Evolutionary conservation across 106 monocot species (phyloP), one percentile per base, ranked within the genome.

Genomic region (Triglochin maritima): DNA sequence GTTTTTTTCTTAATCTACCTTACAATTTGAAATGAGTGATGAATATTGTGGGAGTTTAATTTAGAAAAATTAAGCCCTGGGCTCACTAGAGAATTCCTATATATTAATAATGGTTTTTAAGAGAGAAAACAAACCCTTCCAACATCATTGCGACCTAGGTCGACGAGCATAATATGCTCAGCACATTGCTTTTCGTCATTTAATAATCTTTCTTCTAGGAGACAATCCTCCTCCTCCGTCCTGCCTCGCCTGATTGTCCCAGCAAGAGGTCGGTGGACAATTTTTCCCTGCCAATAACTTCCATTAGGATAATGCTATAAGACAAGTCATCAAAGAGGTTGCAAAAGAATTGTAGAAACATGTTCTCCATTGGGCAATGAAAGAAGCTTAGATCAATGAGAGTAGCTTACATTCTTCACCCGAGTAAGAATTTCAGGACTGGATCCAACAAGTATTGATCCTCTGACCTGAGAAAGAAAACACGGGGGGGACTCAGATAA

Each of bases 371-470:
- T 29, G 29, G 29, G 1, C 29, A 29, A 29, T 29, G 29, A 29
- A 29, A 29, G 29, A 29, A 29, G 29, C 29, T 29, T 29, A 29
- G 29, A 29, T 29, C 29, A 29, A 29, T 29, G 29, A 29, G 29
- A 29, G 29, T 51, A 7, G 47, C 76, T 56, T 74, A 90, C 95
- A 66, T 81, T 76, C 50, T 81, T 79, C 49, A 90, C 90, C 44
- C 69, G 78, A 50, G 90, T 90, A 73, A 95, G 87, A 78, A 95
- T 90, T 74, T 95, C 95, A 63, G 90, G 95, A 44, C 95, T 95
- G 63, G 95, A 90, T 56, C 79, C 85, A n/a, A 85, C 95, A 14
- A 95, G 83, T 74, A 95, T 85, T 68, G 90, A 90, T 69, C 95
- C 95, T 63, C 87, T 82, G 41, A 90, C 90, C 96, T 98, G 74